Evolutionary conservation across 2,329 filamentous ascomycete species (phyloP), one percentile per base, ranked within the genome.

Genomic region (Malbranchea cinnamomea): DNA sequence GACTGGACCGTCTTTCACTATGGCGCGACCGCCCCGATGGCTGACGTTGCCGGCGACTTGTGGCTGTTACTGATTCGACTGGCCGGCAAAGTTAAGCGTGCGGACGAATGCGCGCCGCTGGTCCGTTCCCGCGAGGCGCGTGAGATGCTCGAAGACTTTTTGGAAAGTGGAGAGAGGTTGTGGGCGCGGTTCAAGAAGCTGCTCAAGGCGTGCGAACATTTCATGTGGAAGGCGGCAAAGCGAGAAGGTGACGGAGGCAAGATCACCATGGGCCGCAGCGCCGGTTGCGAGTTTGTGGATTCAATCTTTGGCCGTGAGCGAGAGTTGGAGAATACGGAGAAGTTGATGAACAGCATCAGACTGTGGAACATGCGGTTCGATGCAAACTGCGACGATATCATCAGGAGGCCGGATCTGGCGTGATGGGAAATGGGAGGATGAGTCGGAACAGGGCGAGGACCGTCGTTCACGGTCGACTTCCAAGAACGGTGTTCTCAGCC

Each of bases 1-100:
- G 89, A 95, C 66, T 98, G 89, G 89, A 94, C 89, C 11, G 82
- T 94, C 40, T 93, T 82, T 62, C 76, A 78, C 52, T 76, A 91
- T 43, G 82, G 82, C 21, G 71, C 83, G 9, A 71, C 71, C 23
- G 83, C 79, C 7, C 81, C 84, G 29, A 81, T 94, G 48, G 73
- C 84, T 31, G 84, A 94, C 41, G 76, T 92, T 56, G 85, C 89
- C 2, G 89, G 87, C 43, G 85, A 95, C 48, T 67, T 98, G 32
- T 98, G 89, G 89, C 69, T 95, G 14, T 68, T 94, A 28, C 70
- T 95, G 35, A 95, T 95, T 54, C 81, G 94, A 57, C 67, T 95
- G 26, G 79, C 84, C 9, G 84, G 83, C 51, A 94, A 95, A 63
- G 71, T 94, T 55, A 93, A 92, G 68, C 74, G 82, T 35, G 79